Evolutionary conservation across 106 monocot species (phyloP).

Genomic region (Dendrobium catenatum): DNA sequence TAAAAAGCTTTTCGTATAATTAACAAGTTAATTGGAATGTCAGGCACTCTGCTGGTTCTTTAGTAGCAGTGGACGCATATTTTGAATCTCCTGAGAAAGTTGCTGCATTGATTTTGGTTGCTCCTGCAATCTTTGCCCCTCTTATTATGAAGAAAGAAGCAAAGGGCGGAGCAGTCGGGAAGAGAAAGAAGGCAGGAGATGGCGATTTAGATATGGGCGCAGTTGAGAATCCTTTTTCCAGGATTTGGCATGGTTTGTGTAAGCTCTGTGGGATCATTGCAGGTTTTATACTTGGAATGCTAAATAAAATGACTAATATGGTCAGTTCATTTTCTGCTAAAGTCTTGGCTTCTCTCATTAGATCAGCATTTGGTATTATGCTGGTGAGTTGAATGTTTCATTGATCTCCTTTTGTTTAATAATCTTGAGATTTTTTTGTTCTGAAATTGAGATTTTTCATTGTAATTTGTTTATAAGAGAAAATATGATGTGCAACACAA

Average conservation of each 20-base stretch:
- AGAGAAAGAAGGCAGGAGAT: conserved; percentile 1
- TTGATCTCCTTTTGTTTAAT: too few relatives aligned
- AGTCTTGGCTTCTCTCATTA: conserved; percentile 36
- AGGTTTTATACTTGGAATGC: conserved; percentile 7
- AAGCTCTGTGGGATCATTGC: conserved; percentile 26
- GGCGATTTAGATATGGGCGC: neutral
- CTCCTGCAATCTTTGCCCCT: conserved; percentile 81
- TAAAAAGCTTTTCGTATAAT: neutral
- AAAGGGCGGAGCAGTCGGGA: conserved; percentile 15
- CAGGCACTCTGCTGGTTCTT: conserved; percentile 95
- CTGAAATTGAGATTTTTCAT: neutral
- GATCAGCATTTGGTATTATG: conserved; percentile 49
- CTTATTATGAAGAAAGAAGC: conserved; percentile 18
- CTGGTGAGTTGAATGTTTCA: conserved; percentile 34
- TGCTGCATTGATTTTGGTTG: conserved; percentile 75
- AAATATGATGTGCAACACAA: neutral
- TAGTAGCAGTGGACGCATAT: conserved; percentile 77
- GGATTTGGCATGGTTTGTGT: conserved; percentile 42
- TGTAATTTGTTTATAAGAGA: neutral
- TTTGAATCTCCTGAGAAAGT: conserved; percentile 76
- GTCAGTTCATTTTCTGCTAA: conserved; percentile 33
- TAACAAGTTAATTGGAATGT: conserved; percentile 11
- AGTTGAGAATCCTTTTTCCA: conserved; percentile 22
- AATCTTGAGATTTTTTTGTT: too few relatives aligned
- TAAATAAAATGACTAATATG: conserved; percentile 44